phyloP scores from a whole-genome alignment of 2,329 filamentous ascomycete species.

The Arthrobotrys musiformis region DNA sequence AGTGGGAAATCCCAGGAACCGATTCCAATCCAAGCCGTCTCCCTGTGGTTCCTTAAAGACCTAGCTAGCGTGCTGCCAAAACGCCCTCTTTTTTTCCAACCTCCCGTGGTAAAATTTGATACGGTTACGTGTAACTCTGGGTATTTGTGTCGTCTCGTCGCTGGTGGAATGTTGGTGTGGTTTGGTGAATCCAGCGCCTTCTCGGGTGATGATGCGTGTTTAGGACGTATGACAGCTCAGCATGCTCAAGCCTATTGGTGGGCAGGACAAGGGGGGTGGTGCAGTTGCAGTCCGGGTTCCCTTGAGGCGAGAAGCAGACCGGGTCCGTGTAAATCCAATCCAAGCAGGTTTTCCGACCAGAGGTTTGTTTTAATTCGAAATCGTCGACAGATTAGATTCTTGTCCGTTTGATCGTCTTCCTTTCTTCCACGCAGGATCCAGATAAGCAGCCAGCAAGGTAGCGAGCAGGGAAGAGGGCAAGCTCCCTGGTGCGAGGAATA shows the following conservation, averaged over 20 bases:
- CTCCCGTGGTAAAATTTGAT: slow-evolving; percentile 36
- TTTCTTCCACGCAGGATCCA: slow-evolving; percentile 1
- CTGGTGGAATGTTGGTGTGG: slow-evolving; percentile 44
- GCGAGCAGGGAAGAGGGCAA: not conserved
- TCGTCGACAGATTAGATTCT: not conserved
- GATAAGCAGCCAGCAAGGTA: not conserved
- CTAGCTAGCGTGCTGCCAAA: slow-evolving; percentile 26
- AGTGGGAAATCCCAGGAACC: slow-evolving; percentile 43
- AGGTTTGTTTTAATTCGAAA: not conserved
- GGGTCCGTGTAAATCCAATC: slow-evolving; percentile 38
- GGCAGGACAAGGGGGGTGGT: slow-evolving; percentile 51
- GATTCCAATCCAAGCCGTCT: slow-evolving; percentile 28
- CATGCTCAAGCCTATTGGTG: slow-evolving; percentile 55
- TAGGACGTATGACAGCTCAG: slow-evolving; percentile 56
- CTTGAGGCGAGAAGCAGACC: slow-evolving; percentile 43
- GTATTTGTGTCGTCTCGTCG: slow-evolving; percentile 48
- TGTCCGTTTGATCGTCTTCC: not conserved
- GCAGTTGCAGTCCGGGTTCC: slow-evolving; percentile 31
- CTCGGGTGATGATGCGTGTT: slow-evolving; percentile 55
- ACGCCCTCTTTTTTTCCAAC: slow-evolving; percentile 41
- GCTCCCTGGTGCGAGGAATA: not conserved
- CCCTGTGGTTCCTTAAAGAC: slow-evolving; percentile 23
- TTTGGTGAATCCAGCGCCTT: slow-evolving; percentile 42
- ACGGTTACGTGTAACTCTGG: slow-evolving; percentile 44
- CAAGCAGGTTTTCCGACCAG: slow-evolving; percentile 27